Evolutionary conservation across 192 early-diverging fungal species (phyloP).

Genomic region (Podila epigama): DNA sequence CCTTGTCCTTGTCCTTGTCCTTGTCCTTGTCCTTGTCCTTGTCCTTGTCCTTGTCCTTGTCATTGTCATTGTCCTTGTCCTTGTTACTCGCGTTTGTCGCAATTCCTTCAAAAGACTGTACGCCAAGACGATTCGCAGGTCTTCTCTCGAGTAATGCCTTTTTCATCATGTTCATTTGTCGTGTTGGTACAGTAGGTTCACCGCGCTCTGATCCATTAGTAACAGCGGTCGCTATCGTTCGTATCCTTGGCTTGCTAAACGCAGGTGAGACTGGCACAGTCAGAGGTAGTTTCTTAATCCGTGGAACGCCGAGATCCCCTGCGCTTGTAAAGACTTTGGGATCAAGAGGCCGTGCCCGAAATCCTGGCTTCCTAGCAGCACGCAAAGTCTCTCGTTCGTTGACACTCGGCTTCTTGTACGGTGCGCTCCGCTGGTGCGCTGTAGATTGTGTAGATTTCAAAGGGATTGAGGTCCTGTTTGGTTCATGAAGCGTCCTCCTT

Average conservation of each 20-base stretch:
- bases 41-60: too few species aligned
- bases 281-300: constrained; percentile 21
- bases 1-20: too few species aligned
- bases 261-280: constrained; percentile 33
- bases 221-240: background rate
- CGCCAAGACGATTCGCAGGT: background rate
- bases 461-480: too few species aligned
- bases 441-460: background rate
- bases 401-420: constrained; percentile 14
- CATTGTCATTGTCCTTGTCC: background rate
- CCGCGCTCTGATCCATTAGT: background rate
- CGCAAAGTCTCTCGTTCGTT: constrained; percentile 25
- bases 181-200: background rate
- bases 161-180: background rate
- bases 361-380: background rate
- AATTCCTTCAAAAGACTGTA: too few species aligned
- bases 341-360: constrained; percentile 16
- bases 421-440: background rate
- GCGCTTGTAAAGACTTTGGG: constrained; percentile 29
- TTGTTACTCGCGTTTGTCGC: background rate
- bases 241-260: constrained; percentile 20
- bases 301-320: constrained; percentile 28
- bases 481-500: background rate
- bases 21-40: too few species aligned
- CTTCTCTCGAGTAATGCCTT: background rate